phyloP scores from a whole-genome alignment of 1,284 basidiomycete genomes.

The Apiotrichum mycotoxinovorans region DNA sequence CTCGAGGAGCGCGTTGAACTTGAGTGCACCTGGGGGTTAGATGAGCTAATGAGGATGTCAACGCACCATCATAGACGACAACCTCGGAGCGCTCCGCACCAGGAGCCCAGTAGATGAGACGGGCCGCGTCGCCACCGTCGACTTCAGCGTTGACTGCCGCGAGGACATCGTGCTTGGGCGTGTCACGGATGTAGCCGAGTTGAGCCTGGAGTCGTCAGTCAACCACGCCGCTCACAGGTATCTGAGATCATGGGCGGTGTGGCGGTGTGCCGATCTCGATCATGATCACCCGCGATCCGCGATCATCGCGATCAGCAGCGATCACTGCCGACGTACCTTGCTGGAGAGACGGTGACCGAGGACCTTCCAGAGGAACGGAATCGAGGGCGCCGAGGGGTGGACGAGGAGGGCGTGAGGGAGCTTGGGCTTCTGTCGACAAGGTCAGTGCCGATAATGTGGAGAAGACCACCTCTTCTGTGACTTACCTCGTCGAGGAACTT shows the following conservation, averaged over 20 bases:
- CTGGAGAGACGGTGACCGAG: constrained; percentile 70
- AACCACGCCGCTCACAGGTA: too few species aligned
- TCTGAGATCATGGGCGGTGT: too few species aligned
- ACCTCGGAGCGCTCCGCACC: constrained; percentile 23
- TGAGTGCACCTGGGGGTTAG: constrained; percentile 36
- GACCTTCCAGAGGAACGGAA: constrained; percentile 80
- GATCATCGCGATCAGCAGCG: too few species aligned
- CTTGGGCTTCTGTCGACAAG: constrained; percentile 52
- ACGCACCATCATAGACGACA: constrained; percentile 41
- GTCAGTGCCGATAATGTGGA: neutral
- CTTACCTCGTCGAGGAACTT: constrained; percentile 41
- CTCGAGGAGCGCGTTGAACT: constrained; percentile 47
- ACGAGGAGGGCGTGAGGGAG: constrained; percentile 66
- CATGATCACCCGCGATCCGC: too few species aligned
- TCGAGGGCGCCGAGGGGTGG: constrained; percentile 67
- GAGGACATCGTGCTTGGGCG: constrained; percentile 54
- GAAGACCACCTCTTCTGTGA: neutral
- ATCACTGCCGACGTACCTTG: constrained; percentile 41
- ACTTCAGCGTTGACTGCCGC: constrained; percentile 30
- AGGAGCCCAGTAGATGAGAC: constrained; percentile 37
- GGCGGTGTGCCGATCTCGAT: too few species aligned
- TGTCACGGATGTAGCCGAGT: constrained; percentile 66
- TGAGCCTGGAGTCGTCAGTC: constrained; percentile 50
- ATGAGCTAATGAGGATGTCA: neutral
- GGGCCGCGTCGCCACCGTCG: constrained; percentile 33